Base-by-base conservation (phyloP, 1,139 yeast species). In the Debaryomycetaceae sp. region DNA sequence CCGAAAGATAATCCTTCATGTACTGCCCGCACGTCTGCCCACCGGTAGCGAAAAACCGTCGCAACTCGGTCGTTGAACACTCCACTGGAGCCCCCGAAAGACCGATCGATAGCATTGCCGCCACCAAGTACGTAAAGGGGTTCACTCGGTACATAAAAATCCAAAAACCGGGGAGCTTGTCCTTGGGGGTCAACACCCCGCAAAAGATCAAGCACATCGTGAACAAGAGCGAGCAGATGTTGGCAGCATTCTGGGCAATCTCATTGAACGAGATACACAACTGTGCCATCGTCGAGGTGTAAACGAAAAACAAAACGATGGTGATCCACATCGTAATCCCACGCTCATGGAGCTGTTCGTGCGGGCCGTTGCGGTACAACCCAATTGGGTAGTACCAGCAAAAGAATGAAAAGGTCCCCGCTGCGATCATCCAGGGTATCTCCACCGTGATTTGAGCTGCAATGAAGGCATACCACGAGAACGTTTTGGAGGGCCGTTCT, bases 301-400 rank as follows among this genome's bases (percentile, higher is more conserved):
- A 84, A 23, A 81, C 63, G 50, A 60, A 79, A 64, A 76, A 82
- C 3, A 71, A 56, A 36, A 68, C 56, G 14, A 75, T 45, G 33
- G 66, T 61, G 47, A 83, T 58, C 80, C 84, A 83, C 53, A 75
- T 68, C 44, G 79, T 58, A 4, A 76, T 88, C 43, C 91, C 91
- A 54, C 91, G 53, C 28, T 42, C 39, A 33, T 51, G 27, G 10
- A 58, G 65, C 3, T 40, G 27, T 45, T 59, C 46, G 25, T 56
- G 49, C 27, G 59, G 50, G 16, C 64, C 64, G 41, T 58, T 62
- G 19, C 44, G 33, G 49, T 61, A 62, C 25, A 62, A 48, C 5
- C 67, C 69, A 29, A 61, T 51, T 11, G 72, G 72, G 39, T 61
- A 62, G 49, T 61, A 61, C 65, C 65, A 62, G 34, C 61, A 56